These are phyloP conservation scores for Epichloe glyceriae DNA, from an alignment of 2,329 filamentous ascomycete species.

Conservation along the genomic window DNA sequence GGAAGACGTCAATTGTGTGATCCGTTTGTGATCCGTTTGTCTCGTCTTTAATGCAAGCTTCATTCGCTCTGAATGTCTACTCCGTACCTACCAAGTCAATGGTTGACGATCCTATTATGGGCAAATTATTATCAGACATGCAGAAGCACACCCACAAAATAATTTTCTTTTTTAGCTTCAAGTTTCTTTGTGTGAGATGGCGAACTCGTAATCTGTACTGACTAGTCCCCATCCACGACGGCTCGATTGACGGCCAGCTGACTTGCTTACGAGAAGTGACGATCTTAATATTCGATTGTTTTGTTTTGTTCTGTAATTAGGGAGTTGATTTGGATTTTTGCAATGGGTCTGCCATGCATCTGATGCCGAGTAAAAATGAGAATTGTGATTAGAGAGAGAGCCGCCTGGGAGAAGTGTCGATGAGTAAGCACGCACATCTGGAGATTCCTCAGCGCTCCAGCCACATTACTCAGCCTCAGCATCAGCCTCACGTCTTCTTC, in stretches of 20 bases:
- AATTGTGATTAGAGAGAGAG: no score
- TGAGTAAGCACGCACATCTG: background rate
- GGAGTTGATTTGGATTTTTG: no score
- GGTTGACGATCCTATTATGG: background rate
- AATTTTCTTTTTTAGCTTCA: background rate
- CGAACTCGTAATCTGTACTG: no score
- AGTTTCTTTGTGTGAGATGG: no score
- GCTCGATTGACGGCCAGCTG: no score
- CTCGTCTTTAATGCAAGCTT: background rate
- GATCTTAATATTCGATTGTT: no score
- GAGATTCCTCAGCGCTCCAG: background rate
- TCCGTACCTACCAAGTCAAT: background rate
- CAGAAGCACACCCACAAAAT: background rate
- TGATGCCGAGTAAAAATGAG: no score
- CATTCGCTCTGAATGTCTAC: background rate
- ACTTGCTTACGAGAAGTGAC: no score
- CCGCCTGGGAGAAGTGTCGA: background rate
- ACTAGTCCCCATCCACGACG: no score
- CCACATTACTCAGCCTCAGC: slow-evolving; percentile 1
- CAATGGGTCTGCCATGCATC: no score
- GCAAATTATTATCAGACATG: background rate
- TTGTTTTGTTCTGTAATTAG: no score
- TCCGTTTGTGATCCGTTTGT: background rate
- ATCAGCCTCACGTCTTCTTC: no score
- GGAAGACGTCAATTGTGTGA: background rate